Base-by-base conservation (phyloP, 768 basidiomycete species). In the Chalciporus pseudorubinellus region DNA sequence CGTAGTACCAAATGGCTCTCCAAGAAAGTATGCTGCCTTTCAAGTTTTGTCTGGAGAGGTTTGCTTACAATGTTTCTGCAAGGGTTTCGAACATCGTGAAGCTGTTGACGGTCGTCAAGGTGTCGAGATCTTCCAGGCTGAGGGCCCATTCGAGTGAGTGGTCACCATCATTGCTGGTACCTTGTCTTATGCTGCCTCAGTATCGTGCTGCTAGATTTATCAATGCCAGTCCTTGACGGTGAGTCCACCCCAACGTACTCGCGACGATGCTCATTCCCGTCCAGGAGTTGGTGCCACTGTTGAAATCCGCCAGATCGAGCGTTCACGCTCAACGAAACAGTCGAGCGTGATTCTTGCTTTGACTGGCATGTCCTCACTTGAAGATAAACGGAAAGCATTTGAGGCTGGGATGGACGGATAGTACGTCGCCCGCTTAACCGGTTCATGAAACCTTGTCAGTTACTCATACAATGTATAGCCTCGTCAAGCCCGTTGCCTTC, bases 401-500 rank as follows among this genome's bases (percentile, higher is more conserved):
- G 86, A 90, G 40, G 90, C 89, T 46, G 95, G 95, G 1, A 92
- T 98, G 45, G 91, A 97, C 58, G 94, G 95, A 72, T 95, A 95
- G 92, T 95, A 63, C 57, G 91, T 66, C 40, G 6, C 10, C 3
- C 10, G 8, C 24, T 6, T n/a, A 48, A 6, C 4, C 4, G 21
- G 5, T 9, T 14, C 4, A 39, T 19, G 22, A n/a, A 24, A 20
- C 33, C 36, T n/a, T 10, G 50, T 39, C 16, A 10, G 22, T 46
- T 34, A 16, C 20, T 52, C 19, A 59, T 39, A 21, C 36, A 21
- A 28, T 14, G 39, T 55, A 0, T 55, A 95, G 93, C 62, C 79
- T 95, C 18, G 91, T 97, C 51, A 98, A 98, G 69, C 95, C 95
- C 11, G 92, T 98, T 18, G 89, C 90, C n/a, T 89, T 98, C 73